A percentile compares a stretch with the other conserved stretches of the same genome.
Conservation (phyloP, 345 rosid genomes). For the Populus simonii region DNA sequence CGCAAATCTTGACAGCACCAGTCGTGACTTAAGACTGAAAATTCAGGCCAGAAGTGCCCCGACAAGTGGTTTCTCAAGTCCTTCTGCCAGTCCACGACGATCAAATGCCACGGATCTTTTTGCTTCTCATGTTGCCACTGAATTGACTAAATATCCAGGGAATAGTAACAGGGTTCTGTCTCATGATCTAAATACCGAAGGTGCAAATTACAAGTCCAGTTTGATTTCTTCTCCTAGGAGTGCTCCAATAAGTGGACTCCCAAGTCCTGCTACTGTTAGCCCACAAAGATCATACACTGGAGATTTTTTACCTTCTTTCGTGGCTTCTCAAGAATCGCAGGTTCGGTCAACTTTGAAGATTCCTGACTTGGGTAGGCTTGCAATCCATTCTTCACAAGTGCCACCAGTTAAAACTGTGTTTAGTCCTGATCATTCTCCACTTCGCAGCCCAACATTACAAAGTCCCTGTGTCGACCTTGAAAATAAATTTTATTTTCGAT, state of each 20-base stretch:
- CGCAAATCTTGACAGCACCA: constrained; percentile 18
- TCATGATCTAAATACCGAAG: constrained; percentile 29
- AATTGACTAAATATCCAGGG: constrained; percentile 13
- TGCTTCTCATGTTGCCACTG: not conserved
- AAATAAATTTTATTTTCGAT: constrained; percentile 17
- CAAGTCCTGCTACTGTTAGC: constrained; percentile 46
- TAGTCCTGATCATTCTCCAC: constrained; percentile 39
- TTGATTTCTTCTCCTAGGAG: constrained; percentile 38
- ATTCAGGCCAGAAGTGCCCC: constrained; percentile 59
- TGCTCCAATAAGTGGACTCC: constrained; percentile 51
- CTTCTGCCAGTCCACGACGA: constrained; percentile 43
- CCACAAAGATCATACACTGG: constrained; percentile 32
- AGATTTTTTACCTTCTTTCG: constrained; percentile 16
- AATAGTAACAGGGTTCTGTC: constrained; percentile 28
- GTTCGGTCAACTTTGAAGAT: constrained; percentile 22
- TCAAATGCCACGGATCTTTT: constrained; percentile 14
- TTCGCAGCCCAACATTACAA: constrained; percentile 30
- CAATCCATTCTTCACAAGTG: constrained; percentile 14
- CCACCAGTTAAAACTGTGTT: constrained; percentile 22
- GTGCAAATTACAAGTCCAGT: constrained; percentile 26
- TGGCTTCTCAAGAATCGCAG: constrained; percentile 15
- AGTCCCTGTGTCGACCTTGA: constrained; percentile 14
- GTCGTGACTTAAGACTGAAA: constrained; percentile 30
- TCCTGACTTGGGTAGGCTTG: constrained; percentile 15
- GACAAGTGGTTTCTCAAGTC: constrained; percentile 50